phyloP scores from a whole-genome alignment of 345 rosid species.

The Theobroma cacao region DNA sequence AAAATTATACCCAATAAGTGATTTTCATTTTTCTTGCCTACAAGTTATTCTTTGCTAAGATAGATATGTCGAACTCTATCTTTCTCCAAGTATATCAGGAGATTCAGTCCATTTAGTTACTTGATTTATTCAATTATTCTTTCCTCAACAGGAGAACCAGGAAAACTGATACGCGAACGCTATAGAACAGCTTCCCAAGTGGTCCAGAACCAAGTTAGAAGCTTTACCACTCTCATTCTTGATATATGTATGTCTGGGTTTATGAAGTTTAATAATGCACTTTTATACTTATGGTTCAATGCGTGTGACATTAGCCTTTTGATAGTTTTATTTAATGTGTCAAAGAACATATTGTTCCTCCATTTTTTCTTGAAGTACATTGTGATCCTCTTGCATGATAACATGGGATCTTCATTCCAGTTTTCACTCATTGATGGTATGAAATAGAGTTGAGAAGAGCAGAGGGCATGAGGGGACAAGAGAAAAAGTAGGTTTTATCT shows the following conservation, averaged over 20 bases:
- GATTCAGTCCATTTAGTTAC: background rate
- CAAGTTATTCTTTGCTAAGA: background rate
- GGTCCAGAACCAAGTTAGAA: conserved; percentile 92
- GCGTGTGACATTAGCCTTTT: background rate
- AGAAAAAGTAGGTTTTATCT: background rate
- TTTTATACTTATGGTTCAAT: conserved; percentile 6
- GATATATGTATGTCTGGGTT: conserved; percentile 41
- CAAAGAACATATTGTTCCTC: background rate
- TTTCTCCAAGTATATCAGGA: background rate
- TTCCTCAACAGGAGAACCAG: conserved; percentile 73
- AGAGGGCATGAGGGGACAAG: background rate
- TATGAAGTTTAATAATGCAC: conserved; percentile 18
- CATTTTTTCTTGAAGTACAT: background rate
- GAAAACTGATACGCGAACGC: conserved; percentile 88
- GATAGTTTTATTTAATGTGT: background rate
- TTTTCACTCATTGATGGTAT: background rate
- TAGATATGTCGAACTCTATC: background rate
- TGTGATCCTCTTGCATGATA: background rate
- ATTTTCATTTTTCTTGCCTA: too few species aligned
- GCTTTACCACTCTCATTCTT: conserved; percentile 47
- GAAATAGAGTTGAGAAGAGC: background rate
- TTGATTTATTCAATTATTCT: background rate
- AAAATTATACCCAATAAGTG: background rate
- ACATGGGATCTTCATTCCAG: background rate
- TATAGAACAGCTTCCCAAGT: conserved; percentile 98